Evolutionary conservation across 345 rosid species (phyloP).

Genomic region (Trapa incisa): DNA sequence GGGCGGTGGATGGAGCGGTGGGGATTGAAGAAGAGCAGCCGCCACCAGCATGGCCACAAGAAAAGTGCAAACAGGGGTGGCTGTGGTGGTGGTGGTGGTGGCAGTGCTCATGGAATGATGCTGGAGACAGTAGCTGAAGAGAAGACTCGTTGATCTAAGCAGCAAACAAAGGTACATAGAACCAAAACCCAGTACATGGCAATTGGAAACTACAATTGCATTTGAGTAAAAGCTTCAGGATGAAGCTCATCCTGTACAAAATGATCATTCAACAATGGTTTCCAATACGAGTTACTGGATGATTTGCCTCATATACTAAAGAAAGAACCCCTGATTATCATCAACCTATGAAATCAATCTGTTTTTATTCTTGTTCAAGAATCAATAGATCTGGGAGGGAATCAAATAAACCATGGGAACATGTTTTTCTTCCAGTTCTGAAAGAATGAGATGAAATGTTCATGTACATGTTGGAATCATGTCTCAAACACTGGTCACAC

Average conservation of each 20-base stretch:
- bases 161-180: constrained; percentile 3
- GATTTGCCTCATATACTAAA: neutral
- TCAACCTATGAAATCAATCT: neutral
- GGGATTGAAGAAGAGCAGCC: constrained; percentile 24
- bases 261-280: neutral
- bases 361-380: neutral
- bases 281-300: neutral
- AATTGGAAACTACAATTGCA: too few relatives aligned
- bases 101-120: constrained; percentile 5
- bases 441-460: constrained; percentile 13
- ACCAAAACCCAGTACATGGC: neutral
- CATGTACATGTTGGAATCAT: constrained; percentile 4
- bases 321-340: neutral
- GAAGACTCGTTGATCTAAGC: constrained; percentile 16
- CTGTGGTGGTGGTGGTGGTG: neutral
- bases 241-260: neutral
- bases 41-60: constrained; percentile 5
- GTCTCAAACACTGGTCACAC: neutral
- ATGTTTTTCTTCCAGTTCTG: neutral
- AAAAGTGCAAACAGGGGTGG: constrained; percentile 12
- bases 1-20: constrained; percentile 50
- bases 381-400: neutral
- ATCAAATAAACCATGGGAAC: neutral
- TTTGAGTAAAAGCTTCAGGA: too few relatives aligned
- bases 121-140: constrained; percentile 33